Evolutionary conservation across 148 eudicot genomes (phyloP).

Genomic region (Simmondsia chinensis): DNA sequence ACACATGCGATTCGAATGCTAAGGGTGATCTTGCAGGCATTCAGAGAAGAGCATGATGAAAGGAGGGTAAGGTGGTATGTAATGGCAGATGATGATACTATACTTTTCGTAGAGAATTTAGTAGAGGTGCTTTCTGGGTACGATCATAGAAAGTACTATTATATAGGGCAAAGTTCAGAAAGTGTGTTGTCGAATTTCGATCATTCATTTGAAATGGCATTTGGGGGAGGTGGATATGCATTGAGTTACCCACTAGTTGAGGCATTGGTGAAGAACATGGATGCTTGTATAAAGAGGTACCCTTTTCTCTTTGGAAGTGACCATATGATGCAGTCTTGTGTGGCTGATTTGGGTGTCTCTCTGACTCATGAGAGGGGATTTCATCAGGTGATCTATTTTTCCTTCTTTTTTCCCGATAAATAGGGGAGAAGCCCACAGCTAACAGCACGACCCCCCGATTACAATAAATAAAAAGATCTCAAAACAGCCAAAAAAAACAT

Average conservation of each 20-base stretch:
- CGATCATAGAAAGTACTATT: constrained; percentile 45
- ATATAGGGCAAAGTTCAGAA: constrained; percentile 54
- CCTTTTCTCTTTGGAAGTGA: constrained; percentile 49
- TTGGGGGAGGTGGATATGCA: constrained; percentile 83
- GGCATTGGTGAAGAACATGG: constrained; percentile 45
- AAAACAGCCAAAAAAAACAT: too few species aligned
- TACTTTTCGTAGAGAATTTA: constrained; percentile 37
- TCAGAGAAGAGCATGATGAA: constrained; percentile 18
- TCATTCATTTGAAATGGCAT: constrained; percentile 44
- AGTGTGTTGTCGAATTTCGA: constrained; percentile 20
- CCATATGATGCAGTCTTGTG: constrained; percentile 47
- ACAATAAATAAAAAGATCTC: too few species aligned
- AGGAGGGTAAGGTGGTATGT: constrained; percentile 49
- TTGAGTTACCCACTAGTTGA: constrained; percentile 65
- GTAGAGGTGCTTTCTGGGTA: constrained; percentile 37
- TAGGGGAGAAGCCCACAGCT: too few species aligned
- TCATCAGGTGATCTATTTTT: constrained; percentile 52
- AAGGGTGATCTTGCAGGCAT: constrained; percentile 29
- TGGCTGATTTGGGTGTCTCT: constrained; percentile 69
- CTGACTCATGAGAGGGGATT: constrained; percentile 62
- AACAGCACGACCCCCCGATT: too few species aligned
- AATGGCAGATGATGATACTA: constrained; percentile 53
- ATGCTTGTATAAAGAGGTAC: constrained; percentile 53
- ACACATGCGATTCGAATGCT: constrained; percentile 31
- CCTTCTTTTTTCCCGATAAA: background rate